Percentiles rank a stretch among this genome's conserved stretches.
phyloP scores from a whole-genome alignment of 2,329 filamentous ascomycete species.

The Sporothrix variecibatus region DNA sequence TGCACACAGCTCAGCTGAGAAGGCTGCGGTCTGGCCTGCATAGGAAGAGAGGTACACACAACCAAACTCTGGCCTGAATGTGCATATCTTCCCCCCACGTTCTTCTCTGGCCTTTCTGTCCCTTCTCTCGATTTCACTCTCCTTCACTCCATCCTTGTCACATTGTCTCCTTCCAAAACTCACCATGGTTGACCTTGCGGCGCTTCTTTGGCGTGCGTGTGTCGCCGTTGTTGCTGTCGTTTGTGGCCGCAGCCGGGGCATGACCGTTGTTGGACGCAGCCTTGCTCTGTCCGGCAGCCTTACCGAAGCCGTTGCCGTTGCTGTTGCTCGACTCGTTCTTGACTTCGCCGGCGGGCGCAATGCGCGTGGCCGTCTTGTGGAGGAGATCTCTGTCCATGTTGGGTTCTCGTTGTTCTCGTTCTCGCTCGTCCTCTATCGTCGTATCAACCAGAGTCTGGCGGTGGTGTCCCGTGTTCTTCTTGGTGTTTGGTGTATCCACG shows the following conservation, averaged over 20 bases:
- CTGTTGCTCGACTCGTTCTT: slow-evolving; percentile 21
- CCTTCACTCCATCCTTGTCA: background rate
- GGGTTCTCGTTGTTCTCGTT: background rate
- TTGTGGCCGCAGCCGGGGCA: slow-evolving; percentile 26
- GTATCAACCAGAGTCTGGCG: background rate
- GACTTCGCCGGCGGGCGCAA: slow-evolving; percentile 24
- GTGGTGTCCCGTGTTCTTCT: background rate
- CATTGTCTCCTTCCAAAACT: slow-evolving; percentile 39
- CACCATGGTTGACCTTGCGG: slow-evolving; percentile 89
- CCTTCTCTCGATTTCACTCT: background rate
- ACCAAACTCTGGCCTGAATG: background rate
- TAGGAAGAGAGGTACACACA: background rate
- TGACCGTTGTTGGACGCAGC: slow-evolving; percentile 18
- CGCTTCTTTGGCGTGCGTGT: slow-evolving; percentile 74
- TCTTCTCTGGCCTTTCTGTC: background rate
- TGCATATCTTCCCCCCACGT: background rate
- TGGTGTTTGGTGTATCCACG: slow-evolving; percentile 9
- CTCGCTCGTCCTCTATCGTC: background rate
- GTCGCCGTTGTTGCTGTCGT: slow-evolving; percentile 35
- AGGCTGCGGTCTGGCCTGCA: background rate
- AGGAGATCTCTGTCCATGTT: slow-evolving; percentile 28
- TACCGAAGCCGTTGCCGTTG: background rate
- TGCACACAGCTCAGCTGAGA: slow-evolving; percentile 8
- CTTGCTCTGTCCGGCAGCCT: background rate
- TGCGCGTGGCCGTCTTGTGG: slow-evolving; percentile 28